Base-by-base conservation (phyloP, 495 filamentous ascomycete species). In the Penicillium turbatum region DNA sequence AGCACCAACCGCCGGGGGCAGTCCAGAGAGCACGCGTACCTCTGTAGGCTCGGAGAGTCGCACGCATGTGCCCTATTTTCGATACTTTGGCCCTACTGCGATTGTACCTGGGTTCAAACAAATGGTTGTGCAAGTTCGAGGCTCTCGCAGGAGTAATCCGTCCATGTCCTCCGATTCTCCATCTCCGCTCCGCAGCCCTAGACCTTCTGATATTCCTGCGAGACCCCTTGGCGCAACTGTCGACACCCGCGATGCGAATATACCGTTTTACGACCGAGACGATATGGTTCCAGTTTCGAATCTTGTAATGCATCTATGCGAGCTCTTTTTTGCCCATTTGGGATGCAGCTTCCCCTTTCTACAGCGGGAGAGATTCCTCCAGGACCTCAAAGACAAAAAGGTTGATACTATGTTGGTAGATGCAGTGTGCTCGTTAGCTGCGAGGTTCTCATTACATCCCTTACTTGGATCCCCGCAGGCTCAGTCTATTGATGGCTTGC, bases 31-130 rank as follows among this genome's bases (percentile, higher is more conserved):
- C 39, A 69, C 72, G 72, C 62, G 72, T 13, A 74, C 72, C n/a
- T 74, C 72, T 32, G 26, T 74, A 30, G 72, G 71, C 62, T 71
- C 71, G 19, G 56, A 54, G 10, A 62, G 61, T 46, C 67, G 84
- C 73, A 73, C 86, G 56, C 86, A 88, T 48, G 86, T 92, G 50
- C 89, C 89, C 2, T 95, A 90, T 65, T 95, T 92, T 65, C 75
- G 89, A 39, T 95, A 92, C 63, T 92, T 92, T 64, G 89, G 89
- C 0, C 88, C 88, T 1, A 95, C 89, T 2, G 89, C 89, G 52
- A 95, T 95, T 59, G 87, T 92, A 32, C 89, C 89, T 2, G 89
- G 89, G n/a, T 92, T 89, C 69, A 95, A 92, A 67, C 87, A 92
- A 63, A 91, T 92, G 86, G 86, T 77, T 47, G 88, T 89, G 42